A percentile compares a stretch with the other conserved stretches of the same genome.
Evolutionary conservation across 352 stramenopile species (phyloP).

Genomic region (Thraustochytrium sp.): DNA sequence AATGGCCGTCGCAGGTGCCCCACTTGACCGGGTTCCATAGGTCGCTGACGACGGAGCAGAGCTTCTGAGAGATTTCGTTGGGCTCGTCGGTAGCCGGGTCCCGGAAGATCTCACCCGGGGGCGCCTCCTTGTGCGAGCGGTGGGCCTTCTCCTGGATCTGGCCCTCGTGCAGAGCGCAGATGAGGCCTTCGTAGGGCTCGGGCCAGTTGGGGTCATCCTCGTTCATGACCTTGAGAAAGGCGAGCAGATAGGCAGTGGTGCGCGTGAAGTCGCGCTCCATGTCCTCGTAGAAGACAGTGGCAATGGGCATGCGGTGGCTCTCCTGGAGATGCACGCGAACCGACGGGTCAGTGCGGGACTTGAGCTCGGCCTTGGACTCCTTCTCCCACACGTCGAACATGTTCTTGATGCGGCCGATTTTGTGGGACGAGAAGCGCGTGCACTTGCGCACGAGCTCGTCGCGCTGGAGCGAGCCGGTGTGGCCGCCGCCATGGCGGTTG

Average conservation of each 20-base stretch:
- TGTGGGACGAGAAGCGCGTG: background rate
- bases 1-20: conserved; percentile 21
- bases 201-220: background rate
- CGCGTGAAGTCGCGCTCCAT: conserved; percentile 7
- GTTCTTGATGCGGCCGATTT: conserved; percentile 4
- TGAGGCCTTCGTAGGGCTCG: background rate
- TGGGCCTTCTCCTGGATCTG: conserved; percentile 4
- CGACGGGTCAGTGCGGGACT: background rate
- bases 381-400: conserved; percentile 27
- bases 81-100: background rate
- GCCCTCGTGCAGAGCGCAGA: background rate
- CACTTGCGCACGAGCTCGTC: background rate
- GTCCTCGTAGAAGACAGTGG: conserved; percentile 30
- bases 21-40: conserved; percentile 31
- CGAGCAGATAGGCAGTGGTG: background rate
- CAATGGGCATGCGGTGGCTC: conserved; percentile 17
- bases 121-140: background rate
- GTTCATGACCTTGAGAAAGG: conserved; percentile 7
- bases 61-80: background rate
- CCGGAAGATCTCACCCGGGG: background rate
- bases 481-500: conserved; percentile 1
- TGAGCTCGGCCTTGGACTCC: background rate
- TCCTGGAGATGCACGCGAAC: background rate
- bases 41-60: background rate
- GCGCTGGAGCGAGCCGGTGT: background rate